These are phyloP conservation scores for Calophaca sinica DNA, from an alignment of 306 rosid genomes.

Conservation along the genomic window DNA sequence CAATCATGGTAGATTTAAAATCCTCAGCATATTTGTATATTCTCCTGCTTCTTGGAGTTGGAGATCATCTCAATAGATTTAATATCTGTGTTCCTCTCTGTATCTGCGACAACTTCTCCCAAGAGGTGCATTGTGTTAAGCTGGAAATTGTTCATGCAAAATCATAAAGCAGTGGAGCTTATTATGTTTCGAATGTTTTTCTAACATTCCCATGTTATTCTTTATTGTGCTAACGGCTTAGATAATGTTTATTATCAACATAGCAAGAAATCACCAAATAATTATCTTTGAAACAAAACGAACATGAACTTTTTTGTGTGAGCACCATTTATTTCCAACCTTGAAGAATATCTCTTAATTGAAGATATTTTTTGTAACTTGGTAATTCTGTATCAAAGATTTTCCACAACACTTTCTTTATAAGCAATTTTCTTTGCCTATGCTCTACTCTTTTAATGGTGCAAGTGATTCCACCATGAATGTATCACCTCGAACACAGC, in stretches of 20 bases:
- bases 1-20: background rate
- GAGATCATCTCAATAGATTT: constrained; percentile 2
- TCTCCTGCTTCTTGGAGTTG: constrained; percentile 2
- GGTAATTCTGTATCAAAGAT: constrained; percentile 18
- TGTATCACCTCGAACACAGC: constrained; percentile 10
- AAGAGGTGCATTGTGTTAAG: constrained; percentile 2
- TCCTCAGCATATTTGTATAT: constrained; percentile 21
- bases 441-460: constrained; percentile 29
- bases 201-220: constrained; percentile 39
- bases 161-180: constrained; percentile 22
- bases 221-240: constrained; percentile 18
- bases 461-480: constrained; percentile 24
- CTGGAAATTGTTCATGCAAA: constrained; percentile 4
- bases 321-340: background rate
- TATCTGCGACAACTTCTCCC: constrained; percentile 3
- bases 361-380: constrained; percentile 1
- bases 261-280: constrained; percentile 11
- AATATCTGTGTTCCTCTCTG: constrained; percentile 18
- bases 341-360: constrained; percentile 4
- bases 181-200: background rate
- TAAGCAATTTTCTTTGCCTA: constrained; percentile 18
- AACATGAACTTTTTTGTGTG: background rate
- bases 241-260: constrained; percentile 1
- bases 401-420: background rate
- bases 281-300: constrained; percentile 3